Conservation (phyloP, 176 grass and related monocot species). For the Thalia dealbata region DNA sequence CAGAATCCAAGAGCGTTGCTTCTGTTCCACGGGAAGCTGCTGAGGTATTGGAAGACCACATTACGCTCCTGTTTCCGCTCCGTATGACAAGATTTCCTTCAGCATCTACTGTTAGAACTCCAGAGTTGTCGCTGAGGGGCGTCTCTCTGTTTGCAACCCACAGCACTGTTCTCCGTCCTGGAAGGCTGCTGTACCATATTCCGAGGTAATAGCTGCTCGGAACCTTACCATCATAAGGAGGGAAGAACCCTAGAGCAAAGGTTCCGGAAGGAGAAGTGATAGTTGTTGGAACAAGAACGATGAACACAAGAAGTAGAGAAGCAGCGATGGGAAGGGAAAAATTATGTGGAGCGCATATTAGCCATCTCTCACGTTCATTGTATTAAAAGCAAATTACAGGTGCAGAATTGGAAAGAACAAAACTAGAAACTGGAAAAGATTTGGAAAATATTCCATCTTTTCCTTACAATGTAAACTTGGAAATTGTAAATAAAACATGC, state of each 20-base stretch:
- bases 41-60: background rate
- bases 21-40: background rate
- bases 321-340: no score
- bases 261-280: background rate
- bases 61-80: background rate
- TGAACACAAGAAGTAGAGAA: no score
- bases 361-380: no score
- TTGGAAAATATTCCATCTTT: no score
- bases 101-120: background rate
- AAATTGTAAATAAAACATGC: no score
- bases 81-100: background rate
- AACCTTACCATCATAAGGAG: background rate
- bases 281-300: no score
- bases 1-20: conserved; percentile 16
- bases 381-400: no score
- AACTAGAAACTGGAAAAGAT: no score
- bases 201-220: background rate
- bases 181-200: background rate
- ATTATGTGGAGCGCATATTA: no score
- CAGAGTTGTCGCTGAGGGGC: background rate
- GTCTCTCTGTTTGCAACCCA: background rate
- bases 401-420: no score
- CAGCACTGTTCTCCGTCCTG: background rate
- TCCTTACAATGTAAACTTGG: no score
- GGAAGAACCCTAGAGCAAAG: background rate